Evolutionary conservation across 441 rosid species (phyloP), one percentile per base, ranked within the genome.

Genomic region (Melastoma candidum): DNA sequence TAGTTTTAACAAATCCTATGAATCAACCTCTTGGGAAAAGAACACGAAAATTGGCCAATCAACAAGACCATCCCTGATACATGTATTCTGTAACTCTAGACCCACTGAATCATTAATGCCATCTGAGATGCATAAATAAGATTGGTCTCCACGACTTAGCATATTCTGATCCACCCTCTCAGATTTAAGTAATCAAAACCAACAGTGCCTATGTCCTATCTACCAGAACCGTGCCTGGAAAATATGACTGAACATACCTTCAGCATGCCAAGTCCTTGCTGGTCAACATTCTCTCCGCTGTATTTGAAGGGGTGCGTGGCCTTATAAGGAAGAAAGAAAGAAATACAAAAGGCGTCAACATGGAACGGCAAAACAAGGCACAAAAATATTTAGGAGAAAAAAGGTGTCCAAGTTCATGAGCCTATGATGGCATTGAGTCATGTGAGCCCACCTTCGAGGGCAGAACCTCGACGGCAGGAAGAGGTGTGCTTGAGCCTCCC

Each of bases 401-500:
- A 36, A 9, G 8, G 6, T 36, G 6, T 17, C 41, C 8, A 36
- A 36, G 41, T 36, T 36, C 29, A 51, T 26, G 54, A 51, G 29
- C 13, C 8, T 51, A 3, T 8, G 49, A 56, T 25, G 12, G 22
- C 22, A 17, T 50, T 43, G 27, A 43, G 14, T 24, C 47, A 36
- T 57, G 32, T 43, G 8, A 22, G 14, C 22, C 22, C 49, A 85
- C 98, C 90, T 85, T 87, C 43, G 96, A 83, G 26, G 95, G 96
- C 26, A 92, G 68, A 80, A 92, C 77, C 76, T 92, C 96, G 46
- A 92, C 96, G 61, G 98, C 95, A 36, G 87, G 96, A 43, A 83
- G 68, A 49, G 89, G 72, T 44, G 81, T 70, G 66, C 73, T 79
- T 44, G 58, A 58, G 63, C 81, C 98, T 69, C 85, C 78, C 41